Evolutionary conservation across 2,329 filamentous ascomycete genomes (phyloP).

Genomic region (Emmonsia crescens): DNA sequence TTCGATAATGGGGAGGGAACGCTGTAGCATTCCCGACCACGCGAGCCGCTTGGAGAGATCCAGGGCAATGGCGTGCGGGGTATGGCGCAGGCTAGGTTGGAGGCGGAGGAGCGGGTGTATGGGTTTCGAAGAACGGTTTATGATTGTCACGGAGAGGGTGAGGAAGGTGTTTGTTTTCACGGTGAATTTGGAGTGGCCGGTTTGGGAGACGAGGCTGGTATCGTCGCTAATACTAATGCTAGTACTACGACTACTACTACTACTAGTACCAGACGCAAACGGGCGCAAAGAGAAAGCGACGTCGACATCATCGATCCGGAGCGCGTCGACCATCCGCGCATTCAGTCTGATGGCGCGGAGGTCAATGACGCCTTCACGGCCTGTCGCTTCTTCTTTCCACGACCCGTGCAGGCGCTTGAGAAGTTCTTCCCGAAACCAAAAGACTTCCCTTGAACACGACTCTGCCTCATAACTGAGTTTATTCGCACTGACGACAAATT

Average conservation of each 20-base stretch:
- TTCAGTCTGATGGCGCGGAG: conserved; percentile 64
- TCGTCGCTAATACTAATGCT: no score
- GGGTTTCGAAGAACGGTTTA: conserved; percentile 58
- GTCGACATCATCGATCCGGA: conserved; percentile 70
- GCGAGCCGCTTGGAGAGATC: conserved; percentile 73
- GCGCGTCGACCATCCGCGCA: conserved; percentile 67
- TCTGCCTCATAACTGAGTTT: conserved; percentile 72
- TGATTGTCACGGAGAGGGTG: conserved; percentile 58
- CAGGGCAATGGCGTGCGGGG: conserved; percentile 60
- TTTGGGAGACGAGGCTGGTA: conserved; percentile 24
- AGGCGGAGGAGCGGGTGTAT: conserved; percentile 65
- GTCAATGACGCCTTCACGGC: conserved; percentile 58
- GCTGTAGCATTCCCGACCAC: conserved; percentile 78
- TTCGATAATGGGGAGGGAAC: conserved; percentile 52
- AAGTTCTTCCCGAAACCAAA: conserved; percentile 82
- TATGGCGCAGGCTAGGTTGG: conserved; percentile 63
- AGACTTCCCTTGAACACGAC: conserved; percentile 65
- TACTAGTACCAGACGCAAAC: conserved; percentile 16
- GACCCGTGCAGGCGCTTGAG: conserved; percentile 58
- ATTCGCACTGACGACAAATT: conserved; percentile 78
- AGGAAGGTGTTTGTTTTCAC: conserved; percentile 53
- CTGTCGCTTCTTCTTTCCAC: conserved; percentile 55
- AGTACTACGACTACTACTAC: conserved; percentile 2
- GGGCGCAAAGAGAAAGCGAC: conserved; percentile 41
- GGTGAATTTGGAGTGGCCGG: conserved; percentile 37